phyloP scores from a whole-genome alignment of 768 basidiomycete genomes.

The Pholiota microspora region DNA sequence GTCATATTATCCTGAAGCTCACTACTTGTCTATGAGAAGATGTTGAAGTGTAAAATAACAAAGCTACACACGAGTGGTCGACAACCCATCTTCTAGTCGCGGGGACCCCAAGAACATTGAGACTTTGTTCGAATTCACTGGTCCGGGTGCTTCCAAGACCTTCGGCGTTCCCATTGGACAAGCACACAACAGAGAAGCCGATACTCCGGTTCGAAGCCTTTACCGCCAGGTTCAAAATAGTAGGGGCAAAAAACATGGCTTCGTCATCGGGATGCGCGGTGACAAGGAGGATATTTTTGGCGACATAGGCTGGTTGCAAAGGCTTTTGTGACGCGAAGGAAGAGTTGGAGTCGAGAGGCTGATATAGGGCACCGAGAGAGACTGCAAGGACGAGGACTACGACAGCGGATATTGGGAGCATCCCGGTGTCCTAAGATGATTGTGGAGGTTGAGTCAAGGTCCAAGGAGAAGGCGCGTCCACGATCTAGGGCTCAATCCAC shows the following conservation, averaged over 20 bases:
- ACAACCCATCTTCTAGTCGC: constrained; percentile 54
- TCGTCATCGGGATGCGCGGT: constrained; percentile 97
- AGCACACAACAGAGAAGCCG: constrained; percentile 43
- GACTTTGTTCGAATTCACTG: constrained; percentile 59
- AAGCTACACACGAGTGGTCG: constrained; percentile 66
- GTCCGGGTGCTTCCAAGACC: constrained; percentile 64
- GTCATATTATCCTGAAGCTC: constrained; percentile 77
- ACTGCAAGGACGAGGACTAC: constrained; percentile 29
- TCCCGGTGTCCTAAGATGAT: constrained; percentile 4
- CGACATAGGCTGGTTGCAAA: constrained; percentile 13
- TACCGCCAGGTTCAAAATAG: constrained; percentile 54
- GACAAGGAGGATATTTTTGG: constrained; percentile 55
- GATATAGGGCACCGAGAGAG: constrained; percentile 29
- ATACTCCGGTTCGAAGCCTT: constrained; percentile 14
- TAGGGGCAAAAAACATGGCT: constrained; percentile 91
- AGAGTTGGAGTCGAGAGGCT: constrained; percentile 28
- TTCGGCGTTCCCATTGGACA: constrained; percentile 79
- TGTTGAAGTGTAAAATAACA: neutral
- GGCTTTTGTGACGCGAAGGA: constrained; percentile 20
- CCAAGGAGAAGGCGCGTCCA: neutral
- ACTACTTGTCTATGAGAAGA: constrained; percentile 26
- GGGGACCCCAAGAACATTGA: constrained; percentile 66
- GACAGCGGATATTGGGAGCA: constrained; percentile 21
- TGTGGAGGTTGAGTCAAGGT: neutral
- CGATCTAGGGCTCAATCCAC: neutral